Evolutionary conservation across 2,329 filamentous ascomycete genomes (phyloP).

Genomic region (Byssochlamys sp.): DNA sequence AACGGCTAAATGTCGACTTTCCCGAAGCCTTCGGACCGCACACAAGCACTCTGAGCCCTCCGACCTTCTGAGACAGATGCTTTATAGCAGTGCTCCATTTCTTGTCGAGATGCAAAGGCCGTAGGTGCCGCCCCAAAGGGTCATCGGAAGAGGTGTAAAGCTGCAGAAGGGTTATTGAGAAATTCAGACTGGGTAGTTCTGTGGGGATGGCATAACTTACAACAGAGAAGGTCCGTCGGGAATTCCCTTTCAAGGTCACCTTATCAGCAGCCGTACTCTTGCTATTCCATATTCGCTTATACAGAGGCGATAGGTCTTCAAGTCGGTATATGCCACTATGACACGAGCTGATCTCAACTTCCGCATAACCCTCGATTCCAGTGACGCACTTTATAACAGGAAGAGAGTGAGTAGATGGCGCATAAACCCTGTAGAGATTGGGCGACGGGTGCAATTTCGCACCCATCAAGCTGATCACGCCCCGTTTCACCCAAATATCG

Average conservation of each 20-base stretch:
- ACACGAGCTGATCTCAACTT: slow-evolving; percentile 42
- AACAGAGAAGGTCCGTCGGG: slow-evolving; percentile 30
- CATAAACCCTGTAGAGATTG: slow-evolving; percentile 40
- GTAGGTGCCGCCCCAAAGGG: slow-evolving; percentile 30
- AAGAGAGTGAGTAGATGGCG: slow-evolving; percentile 49
- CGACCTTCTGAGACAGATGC: slow-evolving; percentile 32
- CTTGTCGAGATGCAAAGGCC: slow-evolving; percentile 34
- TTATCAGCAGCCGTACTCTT: slow-evolving; percentile 24
- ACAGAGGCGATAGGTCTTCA: slow-evolving; percentile 41
- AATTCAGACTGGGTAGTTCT: background rate
- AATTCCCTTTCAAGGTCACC: slow-evolving; percentile 21
- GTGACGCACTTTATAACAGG: slow-evolving; percentile 42
- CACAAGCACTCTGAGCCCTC: slow-evolving; percentile 36
- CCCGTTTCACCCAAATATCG: slow-evolving; percentile 47
- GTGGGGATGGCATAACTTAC: slow-evolving; percentile 16
- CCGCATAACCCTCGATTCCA: slow-evolving; percentile 33
- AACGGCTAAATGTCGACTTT: slow-evolving; percentile 51
- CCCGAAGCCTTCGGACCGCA: slow-evolving; percentile 49
- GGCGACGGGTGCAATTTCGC: slow-evolving; percentile 45
- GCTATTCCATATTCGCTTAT: slow-evolving; percentile 45
- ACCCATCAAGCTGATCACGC: slow-evolving; percentile 49
- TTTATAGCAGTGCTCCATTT: slow-evolving; percentile 38
- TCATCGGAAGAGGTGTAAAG: slow-evolving; percentile 35
- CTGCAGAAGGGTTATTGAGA: slow-evolving; percentile 12
- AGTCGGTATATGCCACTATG: slow-evolving; percentile 36